Conservation (phyloP, 805 yeast genomes). For the Saturnispora galanensis region DNA sequence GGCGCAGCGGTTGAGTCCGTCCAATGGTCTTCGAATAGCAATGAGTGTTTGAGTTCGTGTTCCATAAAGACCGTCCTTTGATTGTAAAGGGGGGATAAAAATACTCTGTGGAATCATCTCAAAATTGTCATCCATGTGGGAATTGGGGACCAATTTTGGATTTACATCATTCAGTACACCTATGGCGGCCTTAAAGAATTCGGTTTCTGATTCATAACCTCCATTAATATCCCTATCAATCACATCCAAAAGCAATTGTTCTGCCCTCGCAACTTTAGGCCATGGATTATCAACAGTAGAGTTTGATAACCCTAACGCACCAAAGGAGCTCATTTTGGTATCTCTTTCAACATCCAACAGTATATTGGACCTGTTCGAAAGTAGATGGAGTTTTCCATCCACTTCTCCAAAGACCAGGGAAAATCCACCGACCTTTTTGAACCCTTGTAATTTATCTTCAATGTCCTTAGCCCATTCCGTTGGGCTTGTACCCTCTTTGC, state of each 20-base stretch:
- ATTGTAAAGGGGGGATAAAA: constrained; percentile 8
- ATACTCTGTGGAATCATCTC: constrained; percentile 3
- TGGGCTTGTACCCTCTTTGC: constrained; percentile 20
- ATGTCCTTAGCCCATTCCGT: constrained; percentile 37
- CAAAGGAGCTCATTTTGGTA: constrained; percentile 12
- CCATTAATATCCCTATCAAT: constrained; percentile 20
- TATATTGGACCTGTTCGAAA: constrained; percentile 39
- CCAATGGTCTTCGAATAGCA: background rate
- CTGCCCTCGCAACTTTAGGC: constrained; percentile 63
- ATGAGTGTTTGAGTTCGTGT: constrained; percentile 13
- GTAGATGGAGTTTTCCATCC: constrained; percentile 31
- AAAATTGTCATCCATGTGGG: background rate
- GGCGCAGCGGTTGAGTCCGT: background rate
- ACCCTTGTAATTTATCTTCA: constrained; percentile 19
- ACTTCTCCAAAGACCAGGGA: constrained; percentile 46
- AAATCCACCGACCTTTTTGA: constrained; percentile 49
- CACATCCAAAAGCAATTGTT: constrained; percentile 42
- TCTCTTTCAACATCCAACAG: constrained; percentile 14
- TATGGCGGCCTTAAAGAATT: constrained; percentile 43
- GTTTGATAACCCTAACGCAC: constrained; percentile 55
- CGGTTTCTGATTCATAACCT: constrained; percentile 21
- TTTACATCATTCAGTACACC: constrained; percentile 39
- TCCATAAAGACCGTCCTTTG: constrained; percentile 9
- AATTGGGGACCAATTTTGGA: constrained; percentile 14
- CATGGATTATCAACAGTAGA: constrained; percentile 61